A percentile compares a stretch with the other conserved stretches of the same genome.
phyloP scores from a whole-genome alignment of 192 early-diverging fungal species.

The Irineochytrium annulatum region DNA sequence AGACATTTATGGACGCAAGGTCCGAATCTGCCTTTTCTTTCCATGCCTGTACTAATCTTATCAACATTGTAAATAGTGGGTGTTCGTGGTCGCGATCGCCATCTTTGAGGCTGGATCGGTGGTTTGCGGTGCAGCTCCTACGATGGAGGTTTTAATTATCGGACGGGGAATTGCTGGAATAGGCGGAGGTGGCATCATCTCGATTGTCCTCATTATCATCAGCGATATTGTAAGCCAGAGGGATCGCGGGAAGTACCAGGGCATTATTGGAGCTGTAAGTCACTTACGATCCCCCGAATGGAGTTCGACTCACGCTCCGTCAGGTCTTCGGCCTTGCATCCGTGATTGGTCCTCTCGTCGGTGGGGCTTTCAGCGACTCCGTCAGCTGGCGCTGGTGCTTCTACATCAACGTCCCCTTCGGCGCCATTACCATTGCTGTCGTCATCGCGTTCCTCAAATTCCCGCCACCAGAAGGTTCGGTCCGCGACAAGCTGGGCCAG shows the following conservation, averaged over 20 bases:
- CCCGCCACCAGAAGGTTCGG: conserved; percentile 47
- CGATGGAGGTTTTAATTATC: conserved; percentile 61
- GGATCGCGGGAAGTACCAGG: conserved; percentile 70
- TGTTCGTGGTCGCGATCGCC: conserved; percentile 68
- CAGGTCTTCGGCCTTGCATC: conserved; percentile 47
- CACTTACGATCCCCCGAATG: conserved; percentile 61
- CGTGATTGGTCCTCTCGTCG: conserved; percentile 77
- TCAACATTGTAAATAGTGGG: too few relatives aligned
- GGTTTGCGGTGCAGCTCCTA: conserved; percentile 71
- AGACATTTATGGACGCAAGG: conserved; percentile 88
- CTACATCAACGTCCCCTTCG: conserved; percentile 83
- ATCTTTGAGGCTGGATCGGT: conserved; percentile 79
- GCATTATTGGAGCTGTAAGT: conserved; percentile 73
- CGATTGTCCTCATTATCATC: conserved; percentile 63
- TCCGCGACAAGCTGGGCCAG: conserved; percentile 54
- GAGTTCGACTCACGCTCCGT: not conserved
- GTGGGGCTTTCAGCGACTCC: conserved; percentile 77
- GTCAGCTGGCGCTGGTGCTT: conserved; percentile 55
- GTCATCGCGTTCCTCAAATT: conserved; percentile 57
- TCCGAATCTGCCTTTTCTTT: too few relatives aligned
- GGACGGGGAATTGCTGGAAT: conserved; percentile 77
- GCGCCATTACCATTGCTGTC: conserved; percentile 56
- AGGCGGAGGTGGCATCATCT: conserved; percentile 75
- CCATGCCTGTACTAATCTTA: too few relatives aligned
- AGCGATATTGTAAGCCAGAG: conserved; percentile 19